Evolutionary conservation across 1,284 basidiomycete genomes (phyloP), one percentile per base, ranked within the genome.

Genomic region (Cutaneotrichosporon dermatis): DNA sequence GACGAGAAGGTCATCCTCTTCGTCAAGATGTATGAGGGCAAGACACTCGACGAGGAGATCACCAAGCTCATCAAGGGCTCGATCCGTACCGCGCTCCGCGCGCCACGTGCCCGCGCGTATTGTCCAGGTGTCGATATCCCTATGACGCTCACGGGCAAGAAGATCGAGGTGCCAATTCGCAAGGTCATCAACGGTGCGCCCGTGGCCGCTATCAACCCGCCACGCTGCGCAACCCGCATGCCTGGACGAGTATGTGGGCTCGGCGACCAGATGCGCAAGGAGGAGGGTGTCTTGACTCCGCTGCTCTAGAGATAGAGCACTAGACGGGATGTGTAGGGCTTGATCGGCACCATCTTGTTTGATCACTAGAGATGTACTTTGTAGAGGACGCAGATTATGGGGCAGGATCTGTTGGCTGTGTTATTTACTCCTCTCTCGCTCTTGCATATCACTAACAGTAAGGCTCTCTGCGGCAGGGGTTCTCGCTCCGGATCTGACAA

Each of bases 1-100:
- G 90, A 93, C 74, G 91, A 93, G 74, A 85, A 88, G 58, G 90
- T 93, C 44, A 80, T 92, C 2, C 78, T 92, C 34, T 92, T 92
- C 72, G 81, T 93, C 63, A 89, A 90, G 72, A 69, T 74, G 67
- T 61, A 79, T 12, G 79, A 82, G 15, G 85, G 83, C 4, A 70
- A 81, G 55, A 73, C 68, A 11, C 79, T 89, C 49, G 81, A 84
- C 34, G 73, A 80, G 2, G 82, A 81, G 39, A 73, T 89, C 55
- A 80, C 84, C 68, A 81, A 82, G 63, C 80, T 79, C 69, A 83
- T 90, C 69, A 86, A 82, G 77, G 72, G 78, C 36, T 83, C 86
- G 67, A 85, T 92, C 66, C 81, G 89, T 41, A 69, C 78, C 33
- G 81, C 84, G 89, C 69, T 89, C 85, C 71, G 83, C 88, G 9